Evolutionary conservation across 2,329 filamentous ascomycete species (phyloP).

Genomic region (Penicillium fuscoglaucum): DNA sequence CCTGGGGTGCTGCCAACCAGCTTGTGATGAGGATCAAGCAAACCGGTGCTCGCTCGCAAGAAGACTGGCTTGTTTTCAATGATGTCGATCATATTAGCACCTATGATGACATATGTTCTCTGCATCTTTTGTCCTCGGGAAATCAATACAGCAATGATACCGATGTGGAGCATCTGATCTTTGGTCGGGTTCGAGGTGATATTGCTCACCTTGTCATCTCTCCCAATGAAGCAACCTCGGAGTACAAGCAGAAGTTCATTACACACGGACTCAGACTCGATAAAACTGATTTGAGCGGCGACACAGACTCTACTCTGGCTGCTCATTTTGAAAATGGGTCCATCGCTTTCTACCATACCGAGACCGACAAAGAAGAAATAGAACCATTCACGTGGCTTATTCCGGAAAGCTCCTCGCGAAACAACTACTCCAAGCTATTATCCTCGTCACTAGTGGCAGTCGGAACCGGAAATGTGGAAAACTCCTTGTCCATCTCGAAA

Average conservation of each 20-base stretch:
- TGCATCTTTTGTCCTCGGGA: conserved; percentile 52
- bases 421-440: conserved; percentile 57
- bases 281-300: conserved; percentile 49
- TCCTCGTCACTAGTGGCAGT: conserved; percentile 53
- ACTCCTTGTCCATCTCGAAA: conserved; percentile 53
- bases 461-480: conserved; percentile 46
- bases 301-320: conserved; percentile 49
- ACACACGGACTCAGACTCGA: conserved; percentile 49
- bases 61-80: conserved; percentile 55
- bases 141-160: conserved; percentile 40
- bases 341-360: conserved; percentile 50
- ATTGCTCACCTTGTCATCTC: conserved; percentile 45
- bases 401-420: conserved; percentile 28
- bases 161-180: conserved; percentile 51
- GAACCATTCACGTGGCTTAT: conserved; percentile 38
- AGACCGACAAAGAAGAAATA: conserved; percentile 33
- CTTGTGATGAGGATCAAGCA: conserved; percentile 54
- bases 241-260: conserved; percentile 43
- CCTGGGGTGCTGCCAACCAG: conserved; percentile 61
- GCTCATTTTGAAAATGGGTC: conserved; percentile 52
- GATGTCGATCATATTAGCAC: conserved; percentile 53
- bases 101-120: conserved; percentile 59
- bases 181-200: conserved; percentile 58
- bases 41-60: conserved; percentile 36
- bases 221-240: conserved; percentile 29